Evolutionary conservation across 2,329 filamentous ascomycete genomes (phyloP).

Genomic region (Atkinsonella texensis): DNA sequence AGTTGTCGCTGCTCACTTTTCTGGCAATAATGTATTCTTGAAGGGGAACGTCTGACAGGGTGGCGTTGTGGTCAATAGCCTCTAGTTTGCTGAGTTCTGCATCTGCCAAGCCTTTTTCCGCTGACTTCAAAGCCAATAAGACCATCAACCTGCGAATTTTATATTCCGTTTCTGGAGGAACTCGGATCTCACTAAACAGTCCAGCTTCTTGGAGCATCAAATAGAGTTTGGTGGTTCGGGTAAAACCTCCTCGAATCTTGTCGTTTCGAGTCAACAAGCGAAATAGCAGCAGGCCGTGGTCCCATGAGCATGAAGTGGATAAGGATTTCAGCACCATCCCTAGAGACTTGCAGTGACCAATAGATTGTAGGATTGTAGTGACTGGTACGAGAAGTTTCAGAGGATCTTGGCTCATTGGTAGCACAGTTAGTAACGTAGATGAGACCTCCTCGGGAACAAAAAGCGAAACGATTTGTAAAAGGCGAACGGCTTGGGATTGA

Average conservation of each 20-base stretch:
- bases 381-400: constrained; percentile 3
- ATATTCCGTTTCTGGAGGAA: constrained; percentile 14
- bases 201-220: constrained; percentile 16
- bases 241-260: constrained; percentile 3
- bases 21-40: constrained; percentile 16
- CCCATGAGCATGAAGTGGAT: constrained; percentile 7
- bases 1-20: constrained; percentile 17
- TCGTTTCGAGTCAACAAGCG: constrained; percentile 7
- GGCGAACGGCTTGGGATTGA: constrained; percentile 11
- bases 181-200: constrained; percentile 12
- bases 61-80: constrained; percentile 9
- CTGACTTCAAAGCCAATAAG: constrained; percentile 15
- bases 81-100: constrained; percentile 15
- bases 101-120: constrained; percentile 15
- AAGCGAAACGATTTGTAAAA: constrained; percentile 14
- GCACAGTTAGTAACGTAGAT: constrained; percentile 11
- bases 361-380: constrained; percentile 4
- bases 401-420: constrained; percentile 13
- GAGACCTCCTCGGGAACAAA: constrained; percentile 10
- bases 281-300: constrained; percentile 8
- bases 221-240: constrained; percentile 16
- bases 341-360: constrained; percentile 5
- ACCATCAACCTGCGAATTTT: constrained; percentile 17
- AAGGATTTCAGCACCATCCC: constrained; percentile 8
- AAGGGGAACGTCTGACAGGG: constrained; percentile 15